phyloP scores from a whole-genome alignment of 1,284 basidiomycete genomes.

The Apiotrichum sp. region DNA sequence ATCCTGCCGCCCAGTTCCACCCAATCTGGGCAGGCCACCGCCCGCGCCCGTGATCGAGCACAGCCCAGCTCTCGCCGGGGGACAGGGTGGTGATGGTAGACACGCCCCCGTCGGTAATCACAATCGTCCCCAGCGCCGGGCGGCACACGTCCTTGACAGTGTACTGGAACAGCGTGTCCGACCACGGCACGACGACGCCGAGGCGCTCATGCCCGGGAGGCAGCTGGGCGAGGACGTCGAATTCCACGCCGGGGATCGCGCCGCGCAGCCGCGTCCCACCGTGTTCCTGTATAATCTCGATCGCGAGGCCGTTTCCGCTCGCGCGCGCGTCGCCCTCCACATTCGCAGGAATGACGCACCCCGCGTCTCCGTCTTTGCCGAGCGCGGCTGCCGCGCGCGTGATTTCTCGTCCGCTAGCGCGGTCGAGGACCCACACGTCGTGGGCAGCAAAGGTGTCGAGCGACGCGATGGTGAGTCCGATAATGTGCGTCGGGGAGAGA shows the following conservation, averaged over 20 bases:
- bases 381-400: background rate
- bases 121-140: constrained; percentile 6
- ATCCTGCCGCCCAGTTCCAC: constrained; percentile 16
- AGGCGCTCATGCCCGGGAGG: constrained; percentile 11
- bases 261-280: constrained; percentile 12
- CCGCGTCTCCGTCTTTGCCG: background rate
- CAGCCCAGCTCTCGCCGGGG: constrained; percentile 11
- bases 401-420: background rate
- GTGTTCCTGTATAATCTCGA: constrained; percentile 3
- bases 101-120: background rate
- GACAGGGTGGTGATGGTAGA: background rate
- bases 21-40: constrained; percentile 9
- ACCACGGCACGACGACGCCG: constrained; percentile 16
- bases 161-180: constrained; percentile 14
- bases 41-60: constrained; percentile 15
- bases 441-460: constrained; percentile 4
- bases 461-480: constrained; percentile 6
- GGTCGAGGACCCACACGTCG: constrained; percentile 1
- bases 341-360: background rate
- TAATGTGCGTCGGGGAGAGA: constrained; percentile 11
- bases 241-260: background rate
- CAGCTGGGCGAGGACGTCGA: constrained; percentile 8
- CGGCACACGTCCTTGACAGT: constrained; percentile 15
- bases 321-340: constrained; percentile 4
- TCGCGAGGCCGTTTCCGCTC: constrained; percentile 1